Evolutionary conservation across 495 filamentous ascomycete species (phyloP).

Genomic region (Apiosordaria backusii): DNA sequence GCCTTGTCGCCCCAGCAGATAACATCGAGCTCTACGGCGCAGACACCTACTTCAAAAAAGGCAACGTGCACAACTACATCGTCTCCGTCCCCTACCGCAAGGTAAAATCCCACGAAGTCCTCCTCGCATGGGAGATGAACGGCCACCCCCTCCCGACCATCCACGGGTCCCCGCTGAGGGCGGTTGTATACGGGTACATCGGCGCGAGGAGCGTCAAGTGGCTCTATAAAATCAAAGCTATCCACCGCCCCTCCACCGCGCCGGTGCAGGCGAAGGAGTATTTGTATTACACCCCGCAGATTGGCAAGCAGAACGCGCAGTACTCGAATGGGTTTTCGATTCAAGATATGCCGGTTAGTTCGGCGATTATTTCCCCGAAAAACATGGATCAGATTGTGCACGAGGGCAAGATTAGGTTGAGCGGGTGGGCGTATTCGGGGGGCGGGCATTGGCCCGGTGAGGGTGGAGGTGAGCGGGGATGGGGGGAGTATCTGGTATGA

Average conservation of each 20-base stretch:
- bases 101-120: constrained; percentile 61
- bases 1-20: constrained; percentile 49
- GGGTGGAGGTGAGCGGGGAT: constrained; percentile 56
- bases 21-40: constrained; percentile 64
- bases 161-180: constrained; percentile 61
- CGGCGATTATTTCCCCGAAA: constrained; percentile 55
- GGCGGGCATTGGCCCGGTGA: constrained; percentile 56
- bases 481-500: constrained; percentile 59
- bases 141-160: constrained; percentile 61
- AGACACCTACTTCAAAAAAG: constrained; percentile 66
- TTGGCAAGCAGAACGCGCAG: constrained; percentile 57
- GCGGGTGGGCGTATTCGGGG: constrained; percentile 60
- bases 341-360: constrained; percentile 62
- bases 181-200: constrained; percentile 62
- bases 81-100: constrained; percentile 63
- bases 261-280: constrained; percentile 54
- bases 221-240: constrained; percentile 53
- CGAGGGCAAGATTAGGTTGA: constrained; percentile 48
- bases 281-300: constrained; percentile 56
- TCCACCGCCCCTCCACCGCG: constrained; percentile 38
- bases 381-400: constrained; percentile 54
- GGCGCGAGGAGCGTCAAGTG: constrained; percentile 56
- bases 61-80: constrained; percentile 58
- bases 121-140: constrained; percentile 71
- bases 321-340: constrained; percentile 55